phyloP scores from a whole-genome alignment of 139 green algal species.

The Haematococcus sp. region DNA sequence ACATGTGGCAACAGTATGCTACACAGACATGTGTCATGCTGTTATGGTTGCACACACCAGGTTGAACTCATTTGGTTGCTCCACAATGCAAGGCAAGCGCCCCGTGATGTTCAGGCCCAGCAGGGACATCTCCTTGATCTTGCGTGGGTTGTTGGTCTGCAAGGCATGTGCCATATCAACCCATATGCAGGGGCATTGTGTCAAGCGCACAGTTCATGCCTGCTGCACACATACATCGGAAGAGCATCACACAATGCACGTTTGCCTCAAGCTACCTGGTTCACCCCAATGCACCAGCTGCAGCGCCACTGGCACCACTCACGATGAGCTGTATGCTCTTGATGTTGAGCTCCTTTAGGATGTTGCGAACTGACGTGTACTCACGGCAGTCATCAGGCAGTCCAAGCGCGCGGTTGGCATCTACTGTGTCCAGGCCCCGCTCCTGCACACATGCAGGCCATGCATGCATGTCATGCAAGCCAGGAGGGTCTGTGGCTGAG shows the following conservation, averaged over 20 bases:
- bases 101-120: slow-evolving; percentile 75
- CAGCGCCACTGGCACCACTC: no score
- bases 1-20: background rate
- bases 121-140: slow-evolving; percentile 69
- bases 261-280: no score
- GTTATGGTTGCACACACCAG: slow-evolving; percentile 30
- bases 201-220: no score
- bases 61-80: slow-evolving; percentile 68
- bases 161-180: background rate
- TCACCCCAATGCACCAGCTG: no score
- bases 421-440: slow-evolving; percentile 90
- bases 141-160: slow-evolving; percentile 94
- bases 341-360: slow-evolving; percentile 80
- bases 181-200: background rate
- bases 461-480: background rate
- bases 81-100: slow-evolving; percentile 83
- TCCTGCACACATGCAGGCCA: slow-evolving; percentile 53
- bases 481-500: background rate
- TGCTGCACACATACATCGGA: background rate
- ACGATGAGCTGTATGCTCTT: slow-evolving; percentile 81
- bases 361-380: slow-evolving; percentile 88
- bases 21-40: background rate
- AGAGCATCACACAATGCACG: background rate
- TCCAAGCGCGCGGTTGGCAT: slow-evolving; percentile 90
- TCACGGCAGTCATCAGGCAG: slow-evolving; percentile 92